These are phyloP conservation scores for Eucalyptus marginata DNA, from an alignment of 345 rosid genomes.

Conservation along the genomic window DNA sequence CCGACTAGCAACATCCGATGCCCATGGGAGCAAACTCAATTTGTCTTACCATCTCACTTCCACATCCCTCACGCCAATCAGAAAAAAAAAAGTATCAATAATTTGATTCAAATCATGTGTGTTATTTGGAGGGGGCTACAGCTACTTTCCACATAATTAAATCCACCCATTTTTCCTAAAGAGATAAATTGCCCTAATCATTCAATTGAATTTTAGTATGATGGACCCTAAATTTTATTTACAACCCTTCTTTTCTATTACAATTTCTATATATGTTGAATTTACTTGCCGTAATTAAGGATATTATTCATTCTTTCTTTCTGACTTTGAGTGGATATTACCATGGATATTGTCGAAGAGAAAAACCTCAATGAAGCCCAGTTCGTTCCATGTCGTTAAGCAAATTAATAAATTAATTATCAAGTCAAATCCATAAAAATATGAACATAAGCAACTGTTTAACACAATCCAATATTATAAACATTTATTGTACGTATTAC, in stretches of 20 bases:
- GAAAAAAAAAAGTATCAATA: accelerated
- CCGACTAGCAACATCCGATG: background rate
- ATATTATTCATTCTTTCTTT: background rate
- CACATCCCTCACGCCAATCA: background rate
- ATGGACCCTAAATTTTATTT: background rate
- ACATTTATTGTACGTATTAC: background rate
- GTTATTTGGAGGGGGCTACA: background rate
- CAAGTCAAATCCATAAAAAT: background rate
- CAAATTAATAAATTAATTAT: background rate
- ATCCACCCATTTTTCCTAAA: background rate
- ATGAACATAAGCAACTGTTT: background rate
- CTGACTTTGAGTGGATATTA: background rate
- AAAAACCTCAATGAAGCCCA: background rate
- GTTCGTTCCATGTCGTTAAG: background rate
- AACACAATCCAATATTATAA: background rate
- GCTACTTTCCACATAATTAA: background rate
- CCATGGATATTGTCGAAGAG: background rate
- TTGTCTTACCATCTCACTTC: background rate
- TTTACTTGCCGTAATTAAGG: background rate
- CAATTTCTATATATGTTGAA: background rate
- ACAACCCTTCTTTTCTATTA: background rate
- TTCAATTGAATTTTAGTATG: background rate
- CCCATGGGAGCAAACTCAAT: background rate
- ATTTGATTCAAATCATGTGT: background rate
- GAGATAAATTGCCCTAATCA: background rate